Evolutionary conservation across 768 basidiomycete species (phyloP).

Genomic region (Favolaschia claudopus): DNA sequence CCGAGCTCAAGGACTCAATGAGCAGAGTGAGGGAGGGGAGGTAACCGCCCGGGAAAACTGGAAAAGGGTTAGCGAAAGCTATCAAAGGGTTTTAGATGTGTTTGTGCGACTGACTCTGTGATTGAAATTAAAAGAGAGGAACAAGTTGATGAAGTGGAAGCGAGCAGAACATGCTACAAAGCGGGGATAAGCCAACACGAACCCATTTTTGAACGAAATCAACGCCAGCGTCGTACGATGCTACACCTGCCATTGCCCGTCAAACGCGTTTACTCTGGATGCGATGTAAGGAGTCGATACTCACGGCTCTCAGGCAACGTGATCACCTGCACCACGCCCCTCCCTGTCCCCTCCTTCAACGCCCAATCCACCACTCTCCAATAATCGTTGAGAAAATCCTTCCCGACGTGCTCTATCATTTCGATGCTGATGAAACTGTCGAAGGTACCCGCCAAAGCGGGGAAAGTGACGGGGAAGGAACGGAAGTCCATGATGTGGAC

Average conservation of each 20-base stretch:
- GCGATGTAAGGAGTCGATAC: background rate
- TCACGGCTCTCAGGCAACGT: slow-evolving; percentile 59
- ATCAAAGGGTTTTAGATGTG: too few relatives aligned
- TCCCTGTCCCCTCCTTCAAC: slow-evolving; percentile 52
- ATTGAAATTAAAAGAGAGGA: background rate
- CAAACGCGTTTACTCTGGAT: background rate
- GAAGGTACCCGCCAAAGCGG: slow-evolving; percentile 55
- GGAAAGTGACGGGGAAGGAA: too few relatives aligned
- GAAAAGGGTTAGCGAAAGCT: slow-evolving; percentile 9
- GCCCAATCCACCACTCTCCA: slow-evolving; percentile 57
- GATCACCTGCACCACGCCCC: slow-evolving; percentile 61
- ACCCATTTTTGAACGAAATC: slow-evolving; percentile 69
- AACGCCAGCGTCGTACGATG: slow-evolving; percentile 44
- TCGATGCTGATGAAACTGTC: slow-evolving; percentile 63
- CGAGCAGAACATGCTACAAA: background rate
- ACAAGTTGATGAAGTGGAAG: background rate
- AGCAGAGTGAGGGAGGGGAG: slow-evolving; percentile 57
- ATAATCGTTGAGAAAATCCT: slow-evolving; percentile 56
- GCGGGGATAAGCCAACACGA: too few relatives aligned
- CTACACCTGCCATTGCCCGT: slow-evolving; percentile 35
- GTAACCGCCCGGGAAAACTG: slow-evolving; percentile 66
- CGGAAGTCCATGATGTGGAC: slow-evolving; percentile 65
- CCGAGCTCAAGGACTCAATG: slow-evolving; percentile 47
- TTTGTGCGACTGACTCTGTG: slow-evolving; percentile 11
- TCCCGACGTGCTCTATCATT: slow-evolving; percentile 66